Base-by-base conservation (phyloP, 805 yeast genomes). In the Kluyveromyces starmeri region DNA sequence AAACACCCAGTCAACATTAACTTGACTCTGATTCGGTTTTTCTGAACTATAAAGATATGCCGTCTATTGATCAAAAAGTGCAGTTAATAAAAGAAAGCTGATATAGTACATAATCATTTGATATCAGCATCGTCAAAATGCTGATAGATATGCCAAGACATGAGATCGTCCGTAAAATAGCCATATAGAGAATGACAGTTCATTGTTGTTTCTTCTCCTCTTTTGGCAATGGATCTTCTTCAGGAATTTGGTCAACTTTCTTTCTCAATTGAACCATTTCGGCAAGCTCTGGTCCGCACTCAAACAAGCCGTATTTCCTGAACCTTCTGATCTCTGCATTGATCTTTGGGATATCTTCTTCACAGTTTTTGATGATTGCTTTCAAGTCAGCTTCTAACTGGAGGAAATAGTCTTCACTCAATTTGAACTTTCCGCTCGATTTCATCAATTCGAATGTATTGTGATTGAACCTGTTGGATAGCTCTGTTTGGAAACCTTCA, bases 401-500 rank as follows among this genome's bases (percentile, higher is more conserved):
- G 58, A 42, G 68, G 44, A 71, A 67, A 49, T 70, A 77, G 36
- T 71, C 76, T 51, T 71, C 77, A 45, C 67, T 70, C 42, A 80
- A 57, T 24, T 63, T 60, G 48, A 79, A 74, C 53, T 71, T 71
- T 23, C 60, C 59, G 33, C 62, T 60, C 32, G 58, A 48, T 25
- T 59, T 63, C 37, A 67, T 44, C 22, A 65, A 61, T 37, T 67
- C 58, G 42, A 66, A 56, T 8, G 62, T 58, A 19, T 52, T 45
- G 11, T 45, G 56, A 15, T 51, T 49, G 35, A 54, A 53, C 41
- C 70, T 62, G 20, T 61, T 50, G 29, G 53, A 64, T 34, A 65
- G 50, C 27, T 73, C 81, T 36, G 83, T 75, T 47, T 71, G 70
- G 60, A 67, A 89, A 19, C 97, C 97, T 64, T 89, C 97, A 36